Evolutionary conservation across 2,329 filamentous ascomycete genomes (phyloP).

Genomic region (Neonectria sp.): DNA sequence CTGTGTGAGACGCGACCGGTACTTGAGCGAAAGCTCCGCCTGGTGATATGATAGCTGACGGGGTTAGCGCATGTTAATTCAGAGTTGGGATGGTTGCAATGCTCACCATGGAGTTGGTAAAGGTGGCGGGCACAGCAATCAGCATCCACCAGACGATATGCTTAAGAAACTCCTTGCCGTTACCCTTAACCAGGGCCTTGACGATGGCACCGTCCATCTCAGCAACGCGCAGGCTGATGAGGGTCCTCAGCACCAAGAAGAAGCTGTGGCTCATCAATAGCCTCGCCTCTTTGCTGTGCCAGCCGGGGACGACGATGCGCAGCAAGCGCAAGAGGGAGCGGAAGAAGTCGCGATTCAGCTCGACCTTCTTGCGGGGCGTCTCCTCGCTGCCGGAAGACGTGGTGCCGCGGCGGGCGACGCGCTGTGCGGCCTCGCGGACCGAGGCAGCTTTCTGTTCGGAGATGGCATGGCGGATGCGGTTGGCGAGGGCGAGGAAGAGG

Average conservation of each 20-base stretch:
- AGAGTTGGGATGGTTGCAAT: not conserved
- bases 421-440: constrained; percentile 73
- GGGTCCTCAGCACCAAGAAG: constrained; percentile 89
- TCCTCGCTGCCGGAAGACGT: constrained; percentile 58
- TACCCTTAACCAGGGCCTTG: constrained; percentile 91
- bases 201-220: constrained; percentile 96
- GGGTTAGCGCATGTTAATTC: constrained; percentile 26
- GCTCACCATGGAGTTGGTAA: constrained; percentile 97
- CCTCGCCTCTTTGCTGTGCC: constrained; percentile 89
- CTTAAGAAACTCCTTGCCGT: constrained; percentile 89
- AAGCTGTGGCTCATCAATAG: constrained; percentile 92
- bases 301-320: constrained; percentile 91
- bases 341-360: constrained; percentile 88
- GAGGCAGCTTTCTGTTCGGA: constrained; percentile 93
- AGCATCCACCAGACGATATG: constrained; percentile 98
- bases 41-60: constrained; percentile 94
- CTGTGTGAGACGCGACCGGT: constrained; percentile 93
- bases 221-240: constrained; percentile 96
- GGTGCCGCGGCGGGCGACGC: constrained; percentile 63
- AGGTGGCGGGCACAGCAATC: constrained; percentile 94
- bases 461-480: constrained; percentile 92
- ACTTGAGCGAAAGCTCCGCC: constrained; percentile 92
- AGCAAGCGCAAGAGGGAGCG: constrained; percentile 83
- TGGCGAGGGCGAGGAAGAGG: constrained; percentile 83
- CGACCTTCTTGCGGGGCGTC: constrained; percentile 82